Evolutionary conservation across 768 basidiomycete species (phyloP).

Genomic region (Trametes elegans): DNA sequence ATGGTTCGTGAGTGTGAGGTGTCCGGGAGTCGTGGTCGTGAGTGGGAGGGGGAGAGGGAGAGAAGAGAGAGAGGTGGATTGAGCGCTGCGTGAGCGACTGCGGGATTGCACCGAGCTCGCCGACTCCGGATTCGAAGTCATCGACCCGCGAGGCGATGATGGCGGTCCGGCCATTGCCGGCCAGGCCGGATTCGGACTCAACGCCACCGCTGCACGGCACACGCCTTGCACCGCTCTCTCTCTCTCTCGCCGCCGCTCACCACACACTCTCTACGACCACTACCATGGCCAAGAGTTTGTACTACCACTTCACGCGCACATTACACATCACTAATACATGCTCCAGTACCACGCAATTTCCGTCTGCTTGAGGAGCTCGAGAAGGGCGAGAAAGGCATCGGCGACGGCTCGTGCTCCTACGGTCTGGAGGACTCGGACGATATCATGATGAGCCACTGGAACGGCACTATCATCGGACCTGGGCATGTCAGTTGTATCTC

Average conservation of each 20-base stretch:
- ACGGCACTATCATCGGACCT: slow-evolving; percentile 98
- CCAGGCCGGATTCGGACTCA: slow-evolving; percentile 11
- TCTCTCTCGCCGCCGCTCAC: too few relatives aligned
- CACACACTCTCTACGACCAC: background rate
- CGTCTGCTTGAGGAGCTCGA: slow-evolving; percentile 96
- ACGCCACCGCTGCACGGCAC: slow-evolving; percentile 10
- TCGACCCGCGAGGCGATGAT: slow-evolving; percentile 11
- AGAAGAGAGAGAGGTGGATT: slow-evolving; percentile 6
- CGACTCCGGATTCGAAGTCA: slow-evolving; percentile 2
- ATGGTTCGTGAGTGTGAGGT: slow-evolving; percentile 48
- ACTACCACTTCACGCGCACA: background rate
- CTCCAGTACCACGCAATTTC: slow-evolving; percentile 91
- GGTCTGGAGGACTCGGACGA: slow-evolving; percentile 95
- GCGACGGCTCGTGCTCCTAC: slow-evolving; percentile 96
- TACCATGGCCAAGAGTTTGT: slow-evolving; percentile 33
- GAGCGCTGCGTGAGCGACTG: slow-evolving; percentile 15
- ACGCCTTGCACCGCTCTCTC: background rate
- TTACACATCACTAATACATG: slow-evolving; percentile 4
- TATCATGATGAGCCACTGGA: slow-evolving; percentile 98
- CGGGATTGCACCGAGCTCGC: slow-evolving; percentile 5
- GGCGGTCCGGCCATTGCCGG: slow-evolving; percentile 18
- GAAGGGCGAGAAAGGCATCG: slow-evolving; percentile 99
- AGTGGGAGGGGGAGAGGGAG: background rate
- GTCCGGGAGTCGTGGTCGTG: too few relatives aligned
- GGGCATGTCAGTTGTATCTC: slow-evolving; percentile 69